A percentile compares a stretch with the other conserved stretches of the same genome.
These are phyloP conservation scores for Trichoderma harzianum DNA, from an alignment of 2,329 filamentous ascomycete genomes.

Conservation along the genomic window DNA sequence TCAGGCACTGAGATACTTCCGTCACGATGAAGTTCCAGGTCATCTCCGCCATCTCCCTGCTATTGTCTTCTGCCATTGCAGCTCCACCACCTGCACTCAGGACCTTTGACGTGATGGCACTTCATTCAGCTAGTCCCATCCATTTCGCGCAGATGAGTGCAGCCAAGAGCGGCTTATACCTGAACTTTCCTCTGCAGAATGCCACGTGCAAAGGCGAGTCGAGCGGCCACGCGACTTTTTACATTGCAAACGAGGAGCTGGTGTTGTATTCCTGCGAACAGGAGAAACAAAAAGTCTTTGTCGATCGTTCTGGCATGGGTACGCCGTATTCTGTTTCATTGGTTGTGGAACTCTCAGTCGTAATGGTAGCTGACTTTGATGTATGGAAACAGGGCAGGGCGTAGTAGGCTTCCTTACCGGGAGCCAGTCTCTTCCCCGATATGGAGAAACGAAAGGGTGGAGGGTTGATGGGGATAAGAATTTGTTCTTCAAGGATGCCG, in stretches of 20 bases:
- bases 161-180: constrained; percentile 39
- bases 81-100: not conserved
- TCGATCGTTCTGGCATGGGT: constrained; percentile 59
- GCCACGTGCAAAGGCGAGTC: constrained; percentile 45
- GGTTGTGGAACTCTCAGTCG: not conserved
- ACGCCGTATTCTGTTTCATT: constrained; percentile 24
- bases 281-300: constrained; percentile 47
- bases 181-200: constrained; percentile 43
- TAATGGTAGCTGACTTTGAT: not conserved
- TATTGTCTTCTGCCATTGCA: not conserved
- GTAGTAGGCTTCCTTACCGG: constrained; percentile 51
- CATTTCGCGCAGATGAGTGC: constrained; percentile 48
- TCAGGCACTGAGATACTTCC: not conserved
- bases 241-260: constrained; percentile 44
- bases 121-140: constrained; percentile 47
- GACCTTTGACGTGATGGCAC: constrained; percentile 33
- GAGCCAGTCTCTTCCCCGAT: constrained; percentile 32
- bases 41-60: not conserved
- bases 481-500: constrained; percentile 43
- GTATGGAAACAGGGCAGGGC: constrained; percentile 44
- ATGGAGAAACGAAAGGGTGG: constrained; percentile 48
- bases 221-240: constrained; percentile 48
- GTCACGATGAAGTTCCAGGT: constrained; percentile 8
- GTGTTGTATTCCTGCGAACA: constrained; percentile 44
- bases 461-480: constrained; percentile 39